Conservation (phyloP, 352 stramenopile genomes). For the Phytopythium ostracodes region DNA sequence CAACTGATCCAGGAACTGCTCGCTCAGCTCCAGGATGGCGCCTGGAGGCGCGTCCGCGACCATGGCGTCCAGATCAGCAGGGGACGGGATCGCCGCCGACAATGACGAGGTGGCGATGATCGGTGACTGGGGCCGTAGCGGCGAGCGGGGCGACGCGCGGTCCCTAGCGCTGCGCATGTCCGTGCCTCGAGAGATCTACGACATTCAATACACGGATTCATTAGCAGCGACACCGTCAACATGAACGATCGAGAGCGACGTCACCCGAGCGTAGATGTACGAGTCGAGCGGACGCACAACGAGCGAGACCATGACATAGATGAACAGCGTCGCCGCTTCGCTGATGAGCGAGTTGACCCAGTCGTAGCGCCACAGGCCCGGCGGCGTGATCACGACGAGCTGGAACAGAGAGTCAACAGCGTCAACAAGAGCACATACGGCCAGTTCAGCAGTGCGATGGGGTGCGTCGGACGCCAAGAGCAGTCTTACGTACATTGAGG, state of each 20-base stretch:
- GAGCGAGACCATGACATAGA: constrained; percentile 36
- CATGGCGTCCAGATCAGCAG: constrained; percentile 1
- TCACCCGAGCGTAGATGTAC: constrained; percentile 45
- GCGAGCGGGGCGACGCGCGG: background rate
- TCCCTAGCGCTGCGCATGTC: constrained; percentile 1
- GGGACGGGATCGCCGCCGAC: background rate
- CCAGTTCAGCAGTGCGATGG: constrained; percentile 11
- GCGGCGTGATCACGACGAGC: constrained; percentile 51
- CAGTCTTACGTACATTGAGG: constrained; percentile 35
- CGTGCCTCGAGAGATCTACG: constrained; percentile 1
- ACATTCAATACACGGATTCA: too few relatives aligned
- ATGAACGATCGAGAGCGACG: background rate
- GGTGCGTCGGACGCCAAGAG: constrained; percentile 1
- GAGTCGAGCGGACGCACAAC: constrained; percentile 44
- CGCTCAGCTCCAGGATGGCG: background rate
- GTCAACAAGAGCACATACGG: background rate
- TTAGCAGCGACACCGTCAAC: background rate
- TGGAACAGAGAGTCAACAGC: constrained; percentile 12
- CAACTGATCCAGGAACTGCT: constrained; percentile 1
- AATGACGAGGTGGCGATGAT: background rate
- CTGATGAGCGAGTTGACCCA: constrained; percentile 54
- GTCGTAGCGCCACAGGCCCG: constrained; percentile 50
- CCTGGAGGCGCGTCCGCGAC: background rate
- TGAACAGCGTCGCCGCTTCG: constrained; percentile 39
- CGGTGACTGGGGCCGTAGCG: background rate